A percentile compares a stretch with the other conserved stretches of the same genome.
phyloP scores from a whole-genome alignment of 2,329 filamentous ascomycete genomes.

The Cadophora malorum region DNA sequence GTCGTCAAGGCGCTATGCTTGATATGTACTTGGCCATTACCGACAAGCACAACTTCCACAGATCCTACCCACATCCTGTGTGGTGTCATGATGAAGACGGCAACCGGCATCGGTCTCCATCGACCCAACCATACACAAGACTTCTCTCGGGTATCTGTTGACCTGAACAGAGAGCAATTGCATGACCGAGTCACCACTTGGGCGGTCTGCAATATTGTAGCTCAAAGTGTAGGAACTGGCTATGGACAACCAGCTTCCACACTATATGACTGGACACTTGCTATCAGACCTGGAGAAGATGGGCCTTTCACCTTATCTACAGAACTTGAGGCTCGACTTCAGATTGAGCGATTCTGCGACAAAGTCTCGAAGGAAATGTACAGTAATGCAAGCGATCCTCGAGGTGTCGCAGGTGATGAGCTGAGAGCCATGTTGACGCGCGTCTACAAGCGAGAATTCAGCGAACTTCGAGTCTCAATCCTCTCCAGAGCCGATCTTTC shows the following conservation, averaged over 20 bases:
- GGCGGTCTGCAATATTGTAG: slow-evolving; percentile 86
- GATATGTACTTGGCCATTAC: slow-evolving; percentile 81
- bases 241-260: slow-evolving; percentile 83
- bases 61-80: slow-evolving; percentile 81
- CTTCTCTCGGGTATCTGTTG: slow-evolving; percentile 76
- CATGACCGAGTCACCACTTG: slow-evolving; percentile 81
- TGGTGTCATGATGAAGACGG: slow-evolving; percentile 86
- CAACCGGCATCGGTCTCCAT: slow-evolving; percentile 82
- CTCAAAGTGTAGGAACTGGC: slow-evolving; percentile 81
- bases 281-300: slow-evolving; percentile 63
- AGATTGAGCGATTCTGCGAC: slow-evolving; percentile 77
- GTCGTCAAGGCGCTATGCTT: slow-evolving; percentile 83
- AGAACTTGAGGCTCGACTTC: slow-evolving; percentile 71
- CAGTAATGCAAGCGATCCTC: slow-evolving; percentile 75
- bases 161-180: slow-evolving; percentile 79
- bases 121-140: slow-evolving; percentile 83
- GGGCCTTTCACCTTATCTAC: slow-evolving; percentile 63
- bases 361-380: slow-evolving; percentile 82
- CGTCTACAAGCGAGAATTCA: slow-evolving; percentile 69
- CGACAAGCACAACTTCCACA: slow-evolving; percentile 79
- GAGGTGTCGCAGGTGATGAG: slow-evolving; percentile 72
- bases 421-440: slow-evolving; percentile 70
- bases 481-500: slow-evolving; percentile 61
- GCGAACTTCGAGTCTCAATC: slow-evolving; percentile 67
- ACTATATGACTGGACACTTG: slow-evolving; percentile 77